phyloP scores from a whole-genome alignment of 2,329 filamentous ascomycete species.

The Davidsoniella eucalypti region DNA sequence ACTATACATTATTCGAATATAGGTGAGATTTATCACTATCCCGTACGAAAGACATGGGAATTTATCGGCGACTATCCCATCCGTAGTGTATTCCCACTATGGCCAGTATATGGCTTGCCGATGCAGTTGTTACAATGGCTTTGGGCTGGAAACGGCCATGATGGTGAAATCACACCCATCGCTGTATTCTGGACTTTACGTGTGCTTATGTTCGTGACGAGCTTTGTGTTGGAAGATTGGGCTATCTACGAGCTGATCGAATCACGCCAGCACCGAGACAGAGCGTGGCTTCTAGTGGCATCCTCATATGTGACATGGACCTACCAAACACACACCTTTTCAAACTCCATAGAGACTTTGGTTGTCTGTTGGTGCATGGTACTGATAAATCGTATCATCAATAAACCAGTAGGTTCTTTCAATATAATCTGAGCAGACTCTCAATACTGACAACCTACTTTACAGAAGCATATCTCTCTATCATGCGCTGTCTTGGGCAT shows the following conservation, averaged over 20 bases:
- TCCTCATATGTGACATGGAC: slow-evolving; percentile 99
- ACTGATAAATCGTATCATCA: slow-evolving; percentile 70
- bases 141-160: slow-evolving; percentile 49
- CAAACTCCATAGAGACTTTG: slow-evolving; percentile 89
- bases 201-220: slow-evolving; percentile 81
- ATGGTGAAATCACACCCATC: slow-evolving; percentile 63
- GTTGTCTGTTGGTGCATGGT: slow-evolving; percentile 88
- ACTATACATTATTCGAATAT: background rate
- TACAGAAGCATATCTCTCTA: slow-evolving; percentile 56
- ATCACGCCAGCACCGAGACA: slow-evolving; percentile 51
- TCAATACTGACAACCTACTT: slow-evolving; percentile 15
- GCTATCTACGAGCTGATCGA: slow-evolving; percentile 82
- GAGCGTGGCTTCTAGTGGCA: slow-evolving; percentile 69
- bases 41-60: slow-evolving; percentile 84
- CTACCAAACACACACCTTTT: slow-evolving; percentile 95
- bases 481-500: slow-evolving; percentile 66
- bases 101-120: slow-evolving; percentile 85
- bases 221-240: slow-evolving; percentile 96
- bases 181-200: slow-evolving; percentile 81
- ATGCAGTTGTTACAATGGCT: slow-evolving; percentile 89
- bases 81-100: slow-evolving; percentile 90
- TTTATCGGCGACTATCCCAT: slow-evolving; percentile 80
- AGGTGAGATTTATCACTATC: slow-evolving; percentile 90
- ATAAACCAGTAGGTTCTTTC: slow-evolving; percentile 48
- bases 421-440: background rate